Conservation (phyloP, 148 eudicot species). For the Fagopyrum tataricum region DNA sequence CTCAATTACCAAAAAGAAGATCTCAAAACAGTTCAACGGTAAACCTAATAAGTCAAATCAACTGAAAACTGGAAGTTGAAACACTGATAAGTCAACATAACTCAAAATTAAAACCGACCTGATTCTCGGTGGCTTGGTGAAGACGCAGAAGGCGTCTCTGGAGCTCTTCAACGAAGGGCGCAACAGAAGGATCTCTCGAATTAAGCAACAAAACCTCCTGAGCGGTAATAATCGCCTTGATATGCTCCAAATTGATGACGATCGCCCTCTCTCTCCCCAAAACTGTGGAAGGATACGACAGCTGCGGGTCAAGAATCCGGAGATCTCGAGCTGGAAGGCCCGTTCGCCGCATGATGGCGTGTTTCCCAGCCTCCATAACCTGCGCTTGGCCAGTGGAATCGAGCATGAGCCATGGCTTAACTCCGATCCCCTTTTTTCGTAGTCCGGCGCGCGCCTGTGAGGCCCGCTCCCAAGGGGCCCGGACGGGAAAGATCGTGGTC, state of each 20-base stretch:
- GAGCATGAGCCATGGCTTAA: conserved; percentile 65
- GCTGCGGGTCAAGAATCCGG: conserved; percentile 78
- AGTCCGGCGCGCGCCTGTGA: conserved; percentile 17
- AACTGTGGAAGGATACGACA: conserved; percentile 89
- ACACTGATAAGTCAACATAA: neutral
- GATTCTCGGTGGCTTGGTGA: conserved; percentile 57
- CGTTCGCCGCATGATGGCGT: conserved; percentile 82
- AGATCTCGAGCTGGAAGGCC: conserved; percentile 93
- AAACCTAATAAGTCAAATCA: neutral
- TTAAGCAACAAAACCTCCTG: conserved; percentile 83
- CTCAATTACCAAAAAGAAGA: neutral
- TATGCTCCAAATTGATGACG: conserved; percentile 90
- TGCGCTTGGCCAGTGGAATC: conserved; percentile 73
- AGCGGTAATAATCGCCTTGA: conserved; percentile 88
- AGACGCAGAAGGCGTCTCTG: conserved; percentile 54
- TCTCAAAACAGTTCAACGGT: neutral
- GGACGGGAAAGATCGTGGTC: conserved; percentile 33
- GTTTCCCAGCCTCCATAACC: conserved; percentile 81
- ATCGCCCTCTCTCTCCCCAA: conserved; percentile 89
- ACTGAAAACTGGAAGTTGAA: neutral
- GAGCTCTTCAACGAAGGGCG: conserved; percentile 81
- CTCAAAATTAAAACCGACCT: conserved; percentile 30
- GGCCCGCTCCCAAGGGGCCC: conserved; percentile 16
- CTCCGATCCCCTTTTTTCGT: conserved; percentile 66
- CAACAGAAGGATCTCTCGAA: conserved; percentile 79